Percentiles rank a stretch among this genome's conserved stretches.
These are phyloP conservation scores for Schwanniomyces yamadae DNA, from an alignment of 805 yeast species.

Conservation along the genomic window DNA sequence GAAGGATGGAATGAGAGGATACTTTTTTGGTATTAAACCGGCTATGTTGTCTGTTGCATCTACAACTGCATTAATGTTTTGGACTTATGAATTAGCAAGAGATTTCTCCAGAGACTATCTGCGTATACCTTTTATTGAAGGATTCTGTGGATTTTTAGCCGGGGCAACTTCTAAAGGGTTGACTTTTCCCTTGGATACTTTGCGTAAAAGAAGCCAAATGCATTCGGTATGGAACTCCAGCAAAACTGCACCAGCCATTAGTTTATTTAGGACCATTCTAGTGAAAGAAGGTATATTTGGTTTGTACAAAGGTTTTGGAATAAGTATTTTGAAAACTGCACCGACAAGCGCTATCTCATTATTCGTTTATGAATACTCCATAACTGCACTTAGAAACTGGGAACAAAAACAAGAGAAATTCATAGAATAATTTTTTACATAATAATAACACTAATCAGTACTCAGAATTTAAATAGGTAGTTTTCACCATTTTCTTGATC, in stretches of 20 bases:
- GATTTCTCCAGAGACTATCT: conserved; percentile 27
- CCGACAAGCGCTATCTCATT: conserved; percentile 74
- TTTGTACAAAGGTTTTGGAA: conserved; percentile 69
- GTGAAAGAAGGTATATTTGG: conserved; percentile 62
- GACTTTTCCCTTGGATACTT: conserved; percentile 83
- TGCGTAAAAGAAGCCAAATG: conserved; percentile 78
- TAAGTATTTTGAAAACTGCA: conserved; percentile 73
- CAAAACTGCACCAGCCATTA: conserved; percentile 14
- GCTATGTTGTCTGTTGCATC: conserved; percentile 64
- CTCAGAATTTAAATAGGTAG: conserved; percentile 27
- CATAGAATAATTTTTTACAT: conserved; percentile 1
- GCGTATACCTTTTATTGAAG: conserved; percentile 44
- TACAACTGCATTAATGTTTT: conserved; percentile 73
- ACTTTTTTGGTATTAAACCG: conserved; percentile 50
- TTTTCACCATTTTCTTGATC: conserved; percentile 26
- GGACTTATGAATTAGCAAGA: conserved; percentile 57
- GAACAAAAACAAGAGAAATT: conserved; percentile 5
- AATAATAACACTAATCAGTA: conserved; percentile 1
- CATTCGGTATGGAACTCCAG: conserved; percentile 14
- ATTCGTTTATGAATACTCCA: conserved; percentile 56
- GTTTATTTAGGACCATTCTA: conserved; percentile 40
- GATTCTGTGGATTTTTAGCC: conserved; percentile 68
- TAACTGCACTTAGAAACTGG: conserved; percentile 10
- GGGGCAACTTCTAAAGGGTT: conserved; percentile 72
- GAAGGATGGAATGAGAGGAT: conserved; percentile 42